Conservation (phyloP, 1,284 basidiomycete genomes). For the Rhizopogon hawkerae region DNA sequence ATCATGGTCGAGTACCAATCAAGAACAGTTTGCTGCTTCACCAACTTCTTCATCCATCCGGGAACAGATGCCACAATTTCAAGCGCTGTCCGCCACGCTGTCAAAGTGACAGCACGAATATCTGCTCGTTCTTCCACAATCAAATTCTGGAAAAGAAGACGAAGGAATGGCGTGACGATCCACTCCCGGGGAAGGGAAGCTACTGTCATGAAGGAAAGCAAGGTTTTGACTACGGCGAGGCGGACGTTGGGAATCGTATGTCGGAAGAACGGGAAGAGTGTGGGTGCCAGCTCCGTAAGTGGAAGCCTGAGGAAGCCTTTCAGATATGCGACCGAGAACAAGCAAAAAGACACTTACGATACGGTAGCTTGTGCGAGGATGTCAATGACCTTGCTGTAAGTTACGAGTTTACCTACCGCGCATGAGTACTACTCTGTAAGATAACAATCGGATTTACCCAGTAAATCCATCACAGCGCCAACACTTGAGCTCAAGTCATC, state of each 20-base stretch:
- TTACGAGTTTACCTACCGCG: conserved; percentile 66
- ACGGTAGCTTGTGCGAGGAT: conserved; percentile 60
- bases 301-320: conserved; percentile 48
- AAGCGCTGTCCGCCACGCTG: conserved; percentile 73
- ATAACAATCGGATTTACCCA: conserved; percentile 43
- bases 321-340: conserved; percentile 9
- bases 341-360: conserved; percentile 44
- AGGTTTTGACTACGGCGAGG: conserved; percentile 84
- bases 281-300: conserved; percentile 74
- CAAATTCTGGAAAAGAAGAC: conserved; percentile 90
- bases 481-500: conserved; percentile 97
- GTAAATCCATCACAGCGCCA: conserved; percentile 93
- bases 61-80: conserved; percentile 40
- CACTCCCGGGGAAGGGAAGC: conserved; percentile 73
- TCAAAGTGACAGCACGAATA: conserved; percentile 73
- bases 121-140: conserved; percentile 87
- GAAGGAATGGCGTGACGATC: conserved; percentile 73
- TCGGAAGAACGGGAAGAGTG: conserved; percentile 93
- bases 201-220: conserved; percentile 80
- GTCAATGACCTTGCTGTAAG: conserved; percentile 71
- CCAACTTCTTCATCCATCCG: conserved; percentile 43
- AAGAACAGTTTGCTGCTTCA: conserved; percentile 48
- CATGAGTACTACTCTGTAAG: conserved; percentile 4
- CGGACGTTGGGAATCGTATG: conserved; percentile 95
- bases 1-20: conserved; percentile 87